phyloP scores from a whole-genome alignment of 2,329 filamentous ascomycete genomes.

The Trichoderma sp. region DNA sequence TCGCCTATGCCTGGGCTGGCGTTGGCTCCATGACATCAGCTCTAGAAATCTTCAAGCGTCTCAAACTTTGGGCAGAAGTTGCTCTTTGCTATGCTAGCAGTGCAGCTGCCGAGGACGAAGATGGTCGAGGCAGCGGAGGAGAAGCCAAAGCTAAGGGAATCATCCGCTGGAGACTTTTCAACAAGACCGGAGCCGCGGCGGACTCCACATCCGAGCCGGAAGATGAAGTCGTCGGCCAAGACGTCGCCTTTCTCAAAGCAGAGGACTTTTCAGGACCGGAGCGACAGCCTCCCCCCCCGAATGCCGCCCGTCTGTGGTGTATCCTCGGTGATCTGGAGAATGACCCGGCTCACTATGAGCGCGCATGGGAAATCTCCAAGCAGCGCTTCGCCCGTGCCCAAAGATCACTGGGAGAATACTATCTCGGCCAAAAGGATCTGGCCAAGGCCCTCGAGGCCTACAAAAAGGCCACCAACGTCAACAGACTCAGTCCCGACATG shows the following conservation, averaged over 20 bases:
- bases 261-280: slow-evolving; percentile 60
- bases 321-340: slow-evolving; percentile 88
- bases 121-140: slow-evolving; percentile 52
- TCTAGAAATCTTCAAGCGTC: slow-evolving; percentile 89
- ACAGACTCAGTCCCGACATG: slow-evolving; percentile 74
- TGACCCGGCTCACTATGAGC: slow-evolving; percentile 71
- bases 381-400: slow-evolving; percentile 82
- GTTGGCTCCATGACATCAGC: slow-evolving; percentile 86
- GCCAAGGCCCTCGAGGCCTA: slow-evolving; percentile 74
- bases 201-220: slow-evolving; percentile 40
- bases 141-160: slow-evolving; percentile 80
- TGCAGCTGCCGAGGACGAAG: slow-evolving; percentile 56
- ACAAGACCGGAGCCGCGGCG: slow-evolving; percentile 47
- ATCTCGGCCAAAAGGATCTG: slow-evolving; percentile 65
- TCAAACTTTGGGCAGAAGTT: slow-evolving; percentile 93
- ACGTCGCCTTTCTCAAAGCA: slow-evolving; percentile 55
- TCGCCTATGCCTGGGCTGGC: slow-evolving; percentile 88
- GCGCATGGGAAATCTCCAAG: slow-evolving; percentile 83
- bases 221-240: slow-evolving; percentile 48
- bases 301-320: slow-evolving; percentile 85
- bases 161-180: slow-evolving; percentile 75
- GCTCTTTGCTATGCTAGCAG: slow-evolving; percentile 77
- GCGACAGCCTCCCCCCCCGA: slow-evolving; percentile 65
- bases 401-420: slow-evolving; percentile 77
- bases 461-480: slow-evolving; percentile 70